Conservation (phyloP, 306 rosid genomes). For the Vigna radiata region DNA sequence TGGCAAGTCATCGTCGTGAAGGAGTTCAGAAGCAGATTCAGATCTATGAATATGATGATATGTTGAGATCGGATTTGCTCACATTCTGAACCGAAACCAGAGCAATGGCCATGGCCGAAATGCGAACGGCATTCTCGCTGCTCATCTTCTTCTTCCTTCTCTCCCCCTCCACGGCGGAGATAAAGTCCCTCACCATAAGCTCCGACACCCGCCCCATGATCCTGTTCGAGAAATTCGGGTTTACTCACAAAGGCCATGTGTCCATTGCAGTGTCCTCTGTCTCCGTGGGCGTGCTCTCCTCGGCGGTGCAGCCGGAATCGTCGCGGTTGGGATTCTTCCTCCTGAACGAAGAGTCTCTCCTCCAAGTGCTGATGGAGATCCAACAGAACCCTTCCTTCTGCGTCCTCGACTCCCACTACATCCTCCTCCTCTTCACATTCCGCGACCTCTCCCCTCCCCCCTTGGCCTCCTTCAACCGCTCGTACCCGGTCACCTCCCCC, state of each 20-base stretch:
- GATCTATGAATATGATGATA: slow-evolving; percentile 8
- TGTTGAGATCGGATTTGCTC: background rate
- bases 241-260: slow-evolving; percentile 81
- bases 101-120: background rate
- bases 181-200: slow-evolving; percentile 70
- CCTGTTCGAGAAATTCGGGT: slow-evolving; percentile 89
- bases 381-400: slow-evolving; percentile 80
- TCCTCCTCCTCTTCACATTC: slow-evolving; percentile 65
- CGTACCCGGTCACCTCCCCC: slow-evolving; percentile 72
- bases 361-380: slow-evolving; percentile 90
- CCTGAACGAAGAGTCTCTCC: slow-evolving; percentile 78
- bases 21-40: background rate
- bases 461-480: slow-evolving; percentile 49
- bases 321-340: slow-evolving; percentile 85
- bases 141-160: background rate
- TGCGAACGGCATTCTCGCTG: background rate
- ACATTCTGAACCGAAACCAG: background rate
- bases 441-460: slow-evolving; percentile 82
- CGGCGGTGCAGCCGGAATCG: slow-evolving; percentile 44
- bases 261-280: slow-evolving; percentile 66
- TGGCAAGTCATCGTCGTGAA: slow-evolving; percentile 32
- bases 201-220: slow-evolving; percentile 85
- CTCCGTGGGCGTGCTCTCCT: slow-evolving; percentile 49
- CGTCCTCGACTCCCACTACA: slow-evolving; percentile 75
- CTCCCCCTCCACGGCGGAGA: slow-evolving; percentile 70